These are phyloP conservation scores for Neurospora sp. DNA, from an alignment of 495 filamentous ascomycete species.

Conservation along the genomic window DNA sequence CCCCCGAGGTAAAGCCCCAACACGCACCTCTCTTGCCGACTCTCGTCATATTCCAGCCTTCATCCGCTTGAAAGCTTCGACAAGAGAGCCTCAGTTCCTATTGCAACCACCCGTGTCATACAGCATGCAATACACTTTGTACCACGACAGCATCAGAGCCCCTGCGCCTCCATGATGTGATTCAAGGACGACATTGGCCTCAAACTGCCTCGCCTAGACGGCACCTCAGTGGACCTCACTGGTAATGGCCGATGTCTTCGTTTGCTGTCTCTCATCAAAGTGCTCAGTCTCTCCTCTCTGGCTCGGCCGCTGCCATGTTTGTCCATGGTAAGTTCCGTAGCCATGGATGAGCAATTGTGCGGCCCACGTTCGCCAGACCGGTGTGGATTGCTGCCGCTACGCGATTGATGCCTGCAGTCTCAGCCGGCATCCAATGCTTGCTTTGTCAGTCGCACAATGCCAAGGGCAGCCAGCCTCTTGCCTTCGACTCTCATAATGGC, in stretches of 20 bases:
- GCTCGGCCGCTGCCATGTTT: neutral
- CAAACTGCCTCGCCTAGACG: neutral
- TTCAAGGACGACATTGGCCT: neutral
- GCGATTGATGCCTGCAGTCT: neutral
- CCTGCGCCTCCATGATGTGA: neutral
- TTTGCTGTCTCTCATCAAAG: neutral
- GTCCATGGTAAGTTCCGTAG: neutral
- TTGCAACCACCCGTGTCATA: neutral
- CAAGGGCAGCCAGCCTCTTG: slow-evolving; percentile 28
- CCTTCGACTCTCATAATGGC: slow-evolving; percentile 33
- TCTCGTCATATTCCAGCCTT: neutral
- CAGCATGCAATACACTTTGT: neutral
- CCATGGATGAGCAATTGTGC: neutral
- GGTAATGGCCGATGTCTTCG: neutral
- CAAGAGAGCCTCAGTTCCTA: neutral
- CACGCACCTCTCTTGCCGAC: neutral
- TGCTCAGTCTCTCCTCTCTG: neutral
- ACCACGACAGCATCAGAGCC: neutral
- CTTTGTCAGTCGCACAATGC: slow-evolving; percentile 14
- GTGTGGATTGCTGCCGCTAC: neutral
- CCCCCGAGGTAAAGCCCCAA: neutral
- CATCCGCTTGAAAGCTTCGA: neutral
- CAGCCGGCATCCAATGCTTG: slow-evolving; percentile 6
- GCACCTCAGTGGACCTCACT: neutral
- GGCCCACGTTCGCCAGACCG: neutral